Conservation (phyloP, 257 asterid genomes). For the Nyctanthes arbortristis region DNA sequence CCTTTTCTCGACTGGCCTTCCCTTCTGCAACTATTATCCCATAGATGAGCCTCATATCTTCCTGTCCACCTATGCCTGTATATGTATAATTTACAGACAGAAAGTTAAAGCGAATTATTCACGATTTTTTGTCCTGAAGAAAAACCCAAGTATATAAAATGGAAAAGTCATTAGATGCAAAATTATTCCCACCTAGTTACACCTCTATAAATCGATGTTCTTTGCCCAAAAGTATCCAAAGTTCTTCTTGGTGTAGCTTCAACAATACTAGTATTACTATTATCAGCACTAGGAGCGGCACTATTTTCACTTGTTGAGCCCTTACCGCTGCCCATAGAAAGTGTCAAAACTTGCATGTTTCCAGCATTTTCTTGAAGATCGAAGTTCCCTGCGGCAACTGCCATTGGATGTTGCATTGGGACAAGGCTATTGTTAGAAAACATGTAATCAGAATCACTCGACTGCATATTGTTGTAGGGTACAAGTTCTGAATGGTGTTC, state of each 20-base stretch:
- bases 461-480: constrained; percentile 55
- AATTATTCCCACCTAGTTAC: constrained; percentile 78
- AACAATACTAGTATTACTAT: constrained; percentile 45
- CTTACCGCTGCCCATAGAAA: constrained; percentile 80
- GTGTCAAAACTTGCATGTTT: constrained; percentile 67
- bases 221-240: constrained; percentile 86
- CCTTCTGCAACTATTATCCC: constrained; percentile 96
- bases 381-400: constrained; percentile 22
- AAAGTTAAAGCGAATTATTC: no score
- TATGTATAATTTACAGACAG: background rate
- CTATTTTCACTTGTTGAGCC: constrained; percentile 47
- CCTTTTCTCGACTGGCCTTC: constrained; percentile 96
- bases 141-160: background rate
- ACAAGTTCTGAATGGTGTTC: constrained; percentile 50
- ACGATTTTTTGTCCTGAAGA: background rate
- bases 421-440: constrained; percentile 47
- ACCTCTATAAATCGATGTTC: constrained; percentile 94
- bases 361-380: constrained; percentile 57
- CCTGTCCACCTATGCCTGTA: constrained; percentile 96
- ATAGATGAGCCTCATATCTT: constrained; percentile 89
- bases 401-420: constrained; percentile 41
- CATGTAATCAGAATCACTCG: constrained; percentile 46
- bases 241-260: constrained; percentile 74
- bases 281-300: constrained; percentile 45
- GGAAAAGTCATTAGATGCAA: background rate